Evolutionary conservation across 306 rosid species (phyloP), one percentile per base, ranked within the genome.

Genomic region (Pyrus bretschneideri): DNA sequence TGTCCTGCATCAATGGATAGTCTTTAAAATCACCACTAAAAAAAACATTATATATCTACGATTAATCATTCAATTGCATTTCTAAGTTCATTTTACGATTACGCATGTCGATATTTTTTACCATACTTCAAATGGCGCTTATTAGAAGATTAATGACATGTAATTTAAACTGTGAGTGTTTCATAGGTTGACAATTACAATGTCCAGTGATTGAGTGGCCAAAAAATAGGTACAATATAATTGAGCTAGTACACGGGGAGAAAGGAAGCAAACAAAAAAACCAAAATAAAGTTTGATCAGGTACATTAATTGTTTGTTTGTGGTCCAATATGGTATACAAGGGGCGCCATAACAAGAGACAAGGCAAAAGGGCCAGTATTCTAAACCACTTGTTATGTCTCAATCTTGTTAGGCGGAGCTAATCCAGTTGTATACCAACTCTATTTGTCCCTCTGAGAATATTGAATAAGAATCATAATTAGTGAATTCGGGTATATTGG

Each of bases 251-350:
- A 57, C 61, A 49, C 21, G 42, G 51, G 23, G 27, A 29, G 22
- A 27, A 9, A 27, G 49, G 35, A 38, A 60, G 42, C 11, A 21
- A 42, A 42, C 19, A 18, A 68, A 42, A 49, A 69, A 76, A 38
- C 40, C 33, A 63, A 14, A 55, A 70, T 11, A 31, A 61, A 80
- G 27, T 22, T 38, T 33, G 5, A 52, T n/a, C 11, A 11, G 62
- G 83, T 59, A 58, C 64, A 44, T 7, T 60, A 6, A 15, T 10
- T 40, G 40, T 60, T 10, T 59, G 11, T 73, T 42, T 55, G 80
- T 64, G 84, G 77, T 81, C 80, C 84, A 70, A 29, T 63, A 30
- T 58, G 17, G 35, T 60, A 25, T 23, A 44, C 17, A 3, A 69
- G 2, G 40, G 29, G 73, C 22, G 22, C 51, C 35, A 35, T 22